Evolutionary conservation across 352 stramenopile species (phyloP), one percentile per base, ranked within the genome.

Genomic region (Phytopythium oedochilum): DNA sequence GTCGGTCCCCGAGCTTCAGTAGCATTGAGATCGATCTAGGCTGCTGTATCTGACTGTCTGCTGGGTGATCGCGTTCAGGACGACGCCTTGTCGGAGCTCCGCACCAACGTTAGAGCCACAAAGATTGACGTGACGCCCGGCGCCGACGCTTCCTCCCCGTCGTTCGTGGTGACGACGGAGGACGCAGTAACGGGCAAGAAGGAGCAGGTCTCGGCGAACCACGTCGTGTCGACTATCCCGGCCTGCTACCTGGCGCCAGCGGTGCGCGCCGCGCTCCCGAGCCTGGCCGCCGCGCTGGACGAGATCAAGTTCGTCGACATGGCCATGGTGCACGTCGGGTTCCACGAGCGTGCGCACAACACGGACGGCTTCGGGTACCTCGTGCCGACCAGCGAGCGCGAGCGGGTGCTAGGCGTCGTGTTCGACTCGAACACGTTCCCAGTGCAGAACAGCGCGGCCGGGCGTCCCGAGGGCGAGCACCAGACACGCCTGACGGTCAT

Each of bases 391-490:
- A 73, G 64, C 18, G 82, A 94, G 57, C 73, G 74, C 31, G 67
- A 95, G 55, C 72, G 75, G 25, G 69, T 95, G 25, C 73, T 95
- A 12, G 87, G 85, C 8, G 81, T 90, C 46, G 83, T 96, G 20
- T 96, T 88, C 61, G 87, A 96, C 75, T 94, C 83, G 43, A 90
- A 92, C 55, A 85, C 86, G 26, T 96, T 96, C 53, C 87, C 87
- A 0, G 68, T 72, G n/a, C 87, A 96, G 64, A 91, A 94, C 53
- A 45, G 35, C 3, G 38, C 60, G 17, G 47, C 47, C 15, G 47
- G 47, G 20, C 20, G 29, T 14, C 23, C 22, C 35, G 36, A 55
- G 14, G 36, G 67, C 14, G 57, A 53, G 18, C 39, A 59, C 42
- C 83, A 94, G 60, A 94, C 85, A 17, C 81, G 85, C 6, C 52